Evolutionary conservation across 805 yeast species (phyloP).

Genomic region (Zygoascus tannicola): DNA sequence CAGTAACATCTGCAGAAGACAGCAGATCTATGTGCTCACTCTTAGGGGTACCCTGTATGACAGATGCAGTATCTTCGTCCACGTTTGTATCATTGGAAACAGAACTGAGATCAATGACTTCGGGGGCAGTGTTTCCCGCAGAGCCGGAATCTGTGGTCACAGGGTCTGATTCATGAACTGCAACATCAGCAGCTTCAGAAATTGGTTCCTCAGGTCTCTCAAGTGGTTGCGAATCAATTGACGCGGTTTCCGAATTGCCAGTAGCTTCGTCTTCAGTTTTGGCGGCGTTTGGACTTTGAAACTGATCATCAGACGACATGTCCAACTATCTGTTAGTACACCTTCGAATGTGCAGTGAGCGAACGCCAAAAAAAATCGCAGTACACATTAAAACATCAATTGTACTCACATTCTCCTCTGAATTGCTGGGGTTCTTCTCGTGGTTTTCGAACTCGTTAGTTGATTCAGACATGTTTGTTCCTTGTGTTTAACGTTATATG

Average conservation of each 20-base stretch:
- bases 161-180: background rate
- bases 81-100: background rate
- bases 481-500: no score
- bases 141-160: constrained; percentile 1
- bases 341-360: no score
- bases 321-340: no score
- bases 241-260: no score
- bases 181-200: background rate
- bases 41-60: background rate
- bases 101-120: background rate
- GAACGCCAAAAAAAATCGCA: no score
- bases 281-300: background rate
- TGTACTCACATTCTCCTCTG: no score
- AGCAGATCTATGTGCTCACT: background rate
- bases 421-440: no score
- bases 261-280: background rate
- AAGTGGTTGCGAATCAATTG: background rate
- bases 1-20: background rate
- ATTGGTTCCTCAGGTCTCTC: background rate
- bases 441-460: no score
- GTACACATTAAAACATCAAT: no score
- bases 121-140: constrained; percentile 6
- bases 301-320: background rate
- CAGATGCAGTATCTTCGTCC: background rate
- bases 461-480: no score